Conservation (phyloP, 116 monocot species). For the Iris pallida region DNA sequence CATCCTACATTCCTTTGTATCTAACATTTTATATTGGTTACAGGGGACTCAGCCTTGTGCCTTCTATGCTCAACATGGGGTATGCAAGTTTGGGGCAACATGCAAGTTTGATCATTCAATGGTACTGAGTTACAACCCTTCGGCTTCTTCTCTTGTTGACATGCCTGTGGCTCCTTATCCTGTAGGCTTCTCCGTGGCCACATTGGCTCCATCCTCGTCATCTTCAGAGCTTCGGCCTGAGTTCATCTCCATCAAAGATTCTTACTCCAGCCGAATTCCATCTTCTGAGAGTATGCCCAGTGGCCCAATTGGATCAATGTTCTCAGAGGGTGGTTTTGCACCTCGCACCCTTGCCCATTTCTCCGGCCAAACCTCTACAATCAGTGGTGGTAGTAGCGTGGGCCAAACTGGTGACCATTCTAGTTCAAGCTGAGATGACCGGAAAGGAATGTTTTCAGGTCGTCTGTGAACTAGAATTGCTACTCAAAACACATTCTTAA, state of each 20-base stretch:
- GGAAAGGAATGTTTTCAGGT: background rate
- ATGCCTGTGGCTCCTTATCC: slow-evolving; percentile 50
- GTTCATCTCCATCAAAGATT: slow-evolving; percentile 23
- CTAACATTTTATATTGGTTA: slow-evolving; percentile 2
- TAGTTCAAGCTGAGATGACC: slow-evolving; percentile 1
- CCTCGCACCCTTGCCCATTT: background rate
- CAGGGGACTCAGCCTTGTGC: slow-evolving; percentile 68
- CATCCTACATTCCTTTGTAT: background rate
- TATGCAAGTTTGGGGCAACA: slow-evolving; percentile 68
- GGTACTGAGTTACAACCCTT: slow-evolving; percentile 47
- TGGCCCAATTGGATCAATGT: slow-evolving; percentile 4
- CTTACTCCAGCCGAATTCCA: background rate
- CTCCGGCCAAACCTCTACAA: background rate
- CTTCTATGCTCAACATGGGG: slow-evolving; percentile 63
- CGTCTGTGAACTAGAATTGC: background rate
- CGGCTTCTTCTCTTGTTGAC: slow-evolving; percentile 63
- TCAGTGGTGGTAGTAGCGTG: background rate
- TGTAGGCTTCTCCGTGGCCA: slow-evolving; percentile 31
- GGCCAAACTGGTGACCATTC: background rate
- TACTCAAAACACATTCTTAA: background rate
- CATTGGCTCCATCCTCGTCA: slow-evolving; percentile 45
- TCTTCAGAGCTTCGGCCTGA: slow-evolving; percentile 42
- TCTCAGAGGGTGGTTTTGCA: slow-evolving; percentile 6
- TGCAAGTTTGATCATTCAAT: slow-evolving; percentile 79
- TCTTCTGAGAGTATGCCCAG: background rate